phyloP scores from a whole-genome alignment of 83 land plant genomes.

The Picea mariana region DNA sequence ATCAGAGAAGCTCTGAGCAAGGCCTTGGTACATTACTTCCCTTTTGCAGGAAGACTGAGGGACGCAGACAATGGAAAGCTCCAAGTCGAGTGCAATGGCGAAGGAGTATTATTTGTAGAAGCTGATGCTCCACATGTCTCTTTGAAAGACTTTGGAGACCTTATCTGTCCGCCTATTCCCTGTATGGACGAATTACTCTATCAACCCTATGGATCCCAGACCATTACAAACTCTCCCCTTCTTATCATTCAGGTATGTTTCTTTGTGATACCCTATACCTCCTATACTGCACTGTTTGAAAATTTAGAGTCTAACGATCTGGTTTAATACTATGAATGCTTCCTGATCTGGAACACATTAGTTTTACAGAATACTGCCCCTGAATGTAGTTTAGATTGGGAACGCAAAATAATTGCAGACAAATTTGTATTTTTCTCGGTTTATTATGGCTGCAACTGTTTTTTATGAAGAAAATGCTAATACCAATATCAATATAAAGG shows the following conservation, averaged over 20 bases:
- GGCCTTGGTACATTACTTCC: conserved; percentile 71
- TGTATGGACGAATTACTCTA: background rate
- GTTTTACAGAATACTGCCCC: too few species aligned
- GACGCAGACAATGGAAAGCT: conserved; percentile 74
- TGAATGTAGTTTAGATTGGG: too few species aligned
- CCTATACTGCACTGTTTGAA: too few species aligned
- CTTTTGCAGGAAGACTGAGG: conserved; percentile 82
- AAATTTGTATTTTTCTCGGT: too few species aligned
- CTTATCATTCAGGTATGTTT: background rate
- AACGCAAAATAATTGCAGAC: too few species aligned
- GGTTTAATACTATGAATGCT: too few species aligned
- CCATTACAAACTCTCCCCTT: background rate
- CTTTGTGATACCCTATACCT: too few species aligned
- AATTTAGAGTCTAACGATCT: too few species aligned
- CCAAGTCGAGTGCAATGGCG: conserved; percentile 67
- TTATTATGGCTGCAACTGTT: too few species aligned
- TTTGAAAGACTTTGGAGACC: conserved; percentile 46
- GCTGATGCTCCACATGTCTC: conserved; percentile 55
- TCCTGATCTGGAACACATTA: too few species aligned
- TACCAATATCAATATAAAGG: too few species aligned
- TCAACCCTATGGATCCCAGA: background rate
- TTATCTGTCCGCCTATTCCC: background rate
- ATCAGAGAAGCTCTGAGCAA: conserved; percentile 17
- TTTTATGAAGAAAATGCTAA: too few species aligned
- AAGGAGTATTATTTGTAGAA: conserved; percentile 87